Base-by-base conservation (phyloP, 2,329 filamentous ascomycete genomes). In the Aquanectria penicillioides region DNA sequence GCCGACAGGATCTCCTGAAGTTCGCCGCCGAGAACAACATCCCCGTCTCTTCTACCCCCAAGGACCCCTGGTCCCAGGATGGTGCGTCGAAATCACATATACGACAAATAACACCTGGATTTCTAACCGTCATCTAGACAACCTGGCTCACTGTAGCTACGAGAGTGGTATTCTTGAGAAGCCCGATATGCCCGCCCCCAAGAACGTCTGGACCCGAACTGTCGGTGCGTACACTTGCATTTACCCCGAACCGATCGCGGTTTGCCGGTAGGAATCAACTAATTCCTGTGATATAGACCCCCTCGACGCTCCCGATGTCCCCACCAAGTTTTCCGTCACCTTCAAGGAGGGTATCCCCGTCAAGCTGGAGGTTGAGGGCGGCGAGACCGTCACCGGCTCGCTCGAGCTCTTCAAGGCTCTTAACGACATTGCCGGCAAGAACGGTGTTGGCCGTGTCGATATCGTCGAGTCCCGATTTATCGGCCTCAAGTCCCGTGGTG, bases 71-170 rank as follows among this genome's bases (percentile, higher is more conserved):
- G 86, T 83, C 78, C 50, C 79, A 86, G 83, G 80, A 80, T 50
- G 77, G 20, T n/a, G n/a, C n/a, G n/a, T n/a, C n/a, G n/a, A n/a
- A n/a, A n/a, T n/a, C n/a, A n/a, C n/a, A n/a, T n/a, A n/a, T n/a
- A n/a, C n/a, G n/a, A n/a, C n/a, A n/a, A n/a, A n/a, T n/a, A n/a
- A n/a, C n/a, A n/a, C n/a, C n/a, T n/a, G 11, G 4, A 9, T 37
- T 34, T 13, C 17, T 44, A 11, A 44, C 43, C 28, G 9, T 59
- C 15, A 17, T 48, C 36, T 59, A 68, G 87, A 89, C 76, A 91
- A 92, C 78, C 71, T 92, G 69, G 89, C 88, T 7, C 91, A 94
- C 78, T 91, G 88, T 82, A 84, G 80, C 62, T 95, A 94, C 75
- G 92, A 96, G 81, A 88, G 88, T 48, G 91, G 91, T 73, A 89